These are phyloP conservation scores for Annulohypoxylon truncatum DNA, from an alignment of 2,329 filamentous ascomycete species.

Conservation along the genomic window DNA sequence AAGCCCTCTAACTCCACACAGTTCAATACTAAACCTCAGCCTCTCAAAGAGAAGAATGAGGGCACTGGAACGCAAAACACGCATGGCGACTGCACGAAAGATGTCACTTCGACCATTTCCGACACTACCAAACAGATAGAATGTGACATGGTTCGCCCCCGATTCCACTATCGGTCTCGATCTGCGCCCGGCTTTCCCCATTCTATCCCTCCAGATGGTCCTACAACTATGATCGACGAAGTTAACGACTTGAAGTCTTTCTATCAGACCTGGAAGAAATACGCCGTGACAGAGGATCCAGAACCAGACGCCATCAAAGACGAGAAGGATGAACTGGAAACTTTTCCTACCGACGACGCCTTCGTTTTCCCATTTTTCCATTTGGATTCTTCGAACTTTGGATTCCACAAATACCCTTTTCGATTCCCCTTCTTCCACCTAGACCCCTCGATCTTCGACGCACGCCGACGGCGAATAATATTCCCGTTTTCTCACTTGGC, in stretches of 20 bases:
- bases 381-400: neutral
- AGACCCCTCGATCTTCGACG: neutral
- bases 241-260: neutral
- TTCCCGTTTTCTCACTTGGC: too few relatives aligned
- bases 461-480: too few relatives aligned
- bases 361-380: neutral
- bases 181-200: neutral
- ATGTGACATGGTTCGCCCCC: neutral
- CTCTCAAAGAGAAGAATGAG: neutral
- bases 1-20: neutral
- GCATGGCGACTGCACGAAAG: neutral
- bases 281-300: neutral
- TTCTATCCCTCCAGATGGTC: neutral
- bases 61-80: neutral
- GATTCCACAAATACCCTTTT: neutral
- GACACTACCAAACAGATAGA: neutral
- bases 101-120: neutral
- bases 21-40: neutral
- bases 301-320: neutral
- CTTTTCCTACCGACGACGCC: neutral
- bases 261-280: neutral
- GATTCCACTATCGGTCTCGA: neutral
- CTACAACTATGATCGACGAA: neutral
- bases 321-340: neutral
- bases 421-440: neutral